These are phyloP conservation scores for Phalaenopsis hybrid DNA, from an alignment of 116 monocot genomes.

Conservation along the genomic window DNA sequence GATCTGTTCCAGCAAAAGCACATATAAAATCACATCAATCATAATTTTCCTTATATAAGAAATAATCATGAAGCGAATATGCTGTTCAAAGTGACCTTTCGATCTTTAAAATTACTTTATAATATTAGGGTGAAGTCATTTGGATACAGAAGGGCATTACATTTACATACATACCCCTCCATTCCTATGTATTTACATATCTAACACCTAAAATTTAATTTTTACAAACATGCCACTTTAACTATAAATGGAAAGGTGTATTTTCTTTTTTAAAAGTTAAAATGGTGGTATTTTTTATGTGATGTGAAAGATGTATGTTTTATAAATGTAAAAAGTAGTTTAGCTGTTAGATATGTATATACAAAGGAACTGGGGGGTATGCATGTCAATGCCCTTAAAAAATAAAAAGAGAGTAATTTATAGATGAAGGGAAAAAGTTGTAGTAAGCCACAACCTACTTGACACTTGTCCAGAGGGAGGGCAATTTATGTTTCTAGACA, in stretches of 20 bases:
- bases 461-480: not conserved
- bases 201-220: too few relatives aligned
- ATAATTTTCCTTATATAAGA: not conserved
- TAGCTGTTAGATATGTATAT: too few relatives aligned
- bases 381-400: not conserved
- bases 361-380: too few relatives aligned
- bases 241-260: too few relatives aligned
- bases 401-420: not conserved
- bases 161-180: too few relatives aligned
- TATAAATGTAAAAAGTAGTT: too few relatives aligned
- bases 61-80: not conserved
- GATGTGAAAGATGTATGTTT: too few relatives aligned
- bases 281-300: too few relatives aligned
- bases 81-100: not conserved
- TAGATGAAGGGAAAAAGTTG: not conserved
- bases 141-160: not conserved
- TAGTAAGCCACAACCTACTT: not conserved
- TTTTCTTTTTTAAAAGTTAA: too few relatives aligned
- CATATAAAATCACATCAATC: not conserved
- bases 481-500: not conserved
- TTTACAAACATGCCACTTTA: too few relatives aligned
- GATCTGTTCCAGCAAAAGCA: constrained; percentile 40
- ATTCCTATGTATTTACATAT: too few relatives aligned
- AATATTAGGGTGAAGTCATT: not conserved
- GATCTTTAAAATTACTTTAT: not conserved